Percentiles rank a stretch among this genome's conserved stretches.
Conservation (phyloP, 768 basidiomycete genomes). For the Trametes gibbosa region DNA sequence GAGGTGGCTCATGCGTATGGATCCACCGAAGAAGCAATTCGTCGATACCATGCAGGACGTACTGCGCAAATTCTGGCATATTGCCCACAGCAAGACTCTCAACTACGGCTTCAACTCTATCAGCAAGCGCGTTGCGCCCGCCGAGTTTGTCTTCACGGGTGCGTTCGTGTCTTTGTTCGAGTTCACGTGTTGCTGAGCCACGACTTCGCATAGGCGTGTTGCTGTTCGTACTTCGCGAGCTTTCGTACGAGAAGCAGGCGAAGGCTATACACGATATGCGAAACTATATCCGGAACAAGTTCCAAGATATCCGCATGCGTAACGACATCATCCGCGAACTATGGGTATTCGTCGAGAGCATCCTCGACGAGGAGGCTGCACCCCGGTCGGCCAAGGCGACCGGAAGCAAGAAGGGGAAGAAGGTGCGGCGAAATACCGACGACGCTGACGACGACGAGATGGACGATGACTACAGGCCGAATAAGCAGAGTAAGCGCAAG, state of each 20-base stretch:
- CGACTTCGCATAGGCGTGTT: constrained; percentile 53
- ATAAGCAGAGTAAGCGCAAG: constrained; percentile 4
- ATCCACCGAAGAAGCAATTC: constrained; percentile 46
- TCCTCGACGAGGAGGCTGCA: constrained; percentile 23
- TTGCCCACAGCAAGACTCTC: constrained; percentile 42
- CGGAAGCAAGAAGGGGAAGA: constrained; percentile 16
- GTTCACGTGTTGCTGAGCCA: neutral
- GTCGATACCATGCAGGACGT: constrained; percentile 51
- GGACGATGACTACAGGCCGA: constrained; percentile 28
- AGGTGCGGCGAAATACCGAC: constrained; percentile 29
- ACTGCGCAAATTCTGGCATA: constrained; percentile 51
- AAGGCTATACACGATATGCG: constrained; percentile 58
- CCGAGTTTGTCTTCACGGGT: constrained; percentile 84
- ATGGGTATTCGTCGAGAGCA: constrained; percentile 52
- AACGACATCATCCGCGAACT: constrained; percentile 49
- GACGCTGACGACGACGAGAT: constrained; percentile 34
- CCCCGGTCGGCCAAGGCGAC: constrained; percentile 11
- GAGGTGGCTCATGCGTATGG: constrained; percentile 36
- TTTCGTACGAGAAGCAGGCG: constrained; percentile 46
- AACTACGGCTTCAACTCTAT: constrained; percentile 52
- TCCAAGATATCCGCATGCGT: constrained; percentile 67
- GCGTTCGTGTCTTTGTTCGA: constrained; percentile 11
- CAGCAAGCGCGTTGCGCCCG: constrained; percentile 62
- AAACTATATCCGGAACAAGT: constrained; percentile 48
- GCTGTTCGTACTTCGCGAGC: constrained; percentile 51